Evolutionary conservation across 306 rosid species (phyloP).

Genomic region (Echinosophora koreensis): DNA sequence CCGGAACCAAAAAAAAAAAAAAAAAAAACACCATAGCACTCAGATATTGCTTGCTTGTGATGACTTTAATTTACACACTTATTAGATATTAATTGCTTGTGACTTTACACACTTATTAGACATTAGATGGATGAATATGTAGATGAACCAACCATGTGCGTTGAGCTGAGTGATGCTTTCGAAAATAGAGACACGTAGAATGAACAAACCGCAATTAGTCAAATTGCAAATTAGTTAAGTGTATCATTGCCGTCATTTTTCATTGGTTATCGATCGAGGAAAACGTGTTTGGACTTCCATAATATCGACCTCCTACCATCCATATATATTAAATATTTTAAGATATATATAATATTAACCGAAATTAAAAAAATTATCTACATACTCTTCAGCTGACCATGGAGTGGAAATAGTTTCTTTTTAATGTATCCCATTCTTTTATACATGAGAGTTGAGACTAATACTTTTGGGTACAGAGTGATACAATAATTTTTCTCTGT

Average conservation of each 20-base stretch:
- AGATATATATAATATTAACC: conserved; percentile 1
- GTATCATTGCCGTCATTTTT: not conserved
- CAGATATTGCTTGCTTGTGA: no score
- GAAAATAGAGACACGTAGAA: not conserved
- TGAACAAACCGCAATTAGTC: not conserved
- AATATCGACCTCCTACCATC: conserved; percentile 35
- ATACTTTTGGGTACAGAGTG: no score
- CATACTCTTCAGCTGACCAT: not conserved
- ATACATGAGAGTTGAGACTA: no score
- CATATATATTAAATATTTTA: conserved; percentile 1
- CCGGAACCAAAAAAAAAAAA: no score
- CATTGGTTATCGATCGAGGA: not conserved
- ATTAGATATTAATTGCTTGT: no score
- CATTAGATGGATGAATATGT: not conserved
- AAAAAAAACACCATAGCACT: no score
- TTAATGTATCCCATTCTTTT: no score
- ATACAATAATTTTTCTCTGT: no score
- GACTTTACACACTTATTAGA: not conserved
- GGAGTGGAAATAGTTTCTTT: no score
- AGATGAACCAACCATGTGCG: not conserved
- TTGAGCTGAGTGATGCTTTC: conserved; percentile 12
- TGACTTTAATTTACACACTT: no score
- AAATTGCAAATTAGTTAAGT: conserved; percentile 2
- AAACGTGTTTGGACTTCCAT: conserved; percentile 31
- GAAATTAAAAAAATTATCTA: conserved; percentile 23